Evolutionary conservation across 176 grass and related monocot species (phyloP).

Genomic region (Canna indica): DNA sequence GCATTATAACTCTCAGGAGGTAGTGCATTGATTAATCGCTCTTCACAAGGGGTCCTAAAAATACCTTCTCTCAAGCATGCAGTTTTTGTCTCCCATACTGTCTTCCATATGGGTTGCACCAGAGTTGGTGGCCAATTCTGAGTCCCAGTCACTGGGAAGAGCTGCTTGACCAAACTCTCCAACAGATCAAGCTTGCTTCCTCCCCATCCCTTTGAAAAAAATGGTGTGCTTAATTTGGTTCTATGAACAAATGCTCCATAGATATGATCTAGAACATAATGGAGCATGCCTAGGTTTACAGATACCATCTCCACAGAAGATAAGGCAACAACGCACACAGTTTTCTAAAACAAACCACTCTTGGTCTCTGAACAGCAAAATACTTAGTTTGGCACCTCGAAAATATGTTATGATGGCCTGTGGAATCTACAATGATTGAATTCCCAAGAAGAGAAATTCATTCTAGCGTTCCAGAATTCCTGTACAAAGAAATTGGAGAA

Average conservation of each 20-base stretch:
- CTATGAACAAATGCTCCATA: constrained; percentile 70
- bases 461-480: background rate
- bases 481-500: background rate
- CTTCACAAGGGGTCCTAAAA: constrained; percentile 76
- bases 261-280: constrained; percentile 82
- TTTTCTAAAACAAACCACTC: background rate
- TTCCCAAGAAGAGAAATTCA: background rate
- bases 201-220: constrained; percentile 92
- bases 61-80: constrained; percentile 64
- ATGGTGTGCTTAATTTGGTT: constrained; percentile 71
- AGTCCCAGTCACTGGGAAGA: constrained; percentile 46
- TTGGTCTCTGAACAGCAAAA: background rate
- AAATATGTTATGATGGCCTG: background rate
- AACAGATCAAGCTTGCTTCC: constrained; percentile 71
- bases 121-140: constrained; percentile 56
- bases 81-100: constrained; percentile 72
- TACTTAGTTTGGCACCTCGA: background rate
- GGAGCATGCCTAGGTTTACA: constrained; percentile 64
- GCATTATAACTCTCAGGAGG: constrained; percentile 73
- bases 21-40: constrained; percentile 49
- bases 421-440: background rate
- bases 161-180: constrained; percentile 76
- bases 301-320: constrained; percentile 52
- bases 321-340: background rate
- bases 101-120: constrained; percentile 72